Evolutionary conservation across 1,284 basidiomycete species (phyloP), one percentile per base, ranked within the genome.

Genomic region (Stereum hirsutum): DNA sequence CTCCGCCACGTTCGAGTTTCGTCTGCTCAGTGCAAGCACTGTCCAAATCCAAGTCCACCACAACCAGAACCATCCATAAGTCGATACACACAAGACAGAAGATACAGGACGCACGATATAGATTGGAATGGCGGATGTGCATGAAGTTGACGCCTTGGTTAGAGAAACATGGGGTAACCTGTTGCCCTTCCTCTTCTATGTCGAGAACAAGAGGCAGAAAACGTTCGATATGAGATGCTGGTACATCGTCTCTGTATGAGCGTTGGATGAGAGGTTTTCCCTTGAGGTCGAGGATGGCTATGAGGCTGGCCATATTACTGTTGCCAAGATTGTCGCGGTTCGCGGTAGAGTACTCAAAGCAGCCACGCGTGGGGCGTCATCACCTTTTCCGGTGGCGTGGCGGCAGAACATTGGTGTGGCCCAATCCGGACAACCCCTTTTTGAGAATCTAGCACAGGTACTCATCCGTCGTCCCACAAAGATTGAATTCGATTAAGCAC

Each of bases 201-300:
- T 99, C 96, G 41, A 98, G 81, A 32, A 98, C 71, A 30, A 97
- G 78, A 0, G 96, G 96, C 33, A 99, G 74, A 64, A 99, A 99
- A 39, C 85, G 80, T 59, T 99, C 95, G 51, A 99, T 83, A 47
- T 86, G 86, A 0, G 90, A 80, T 0, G 89, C 57, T 0, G 91
- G 79, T 0, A 99, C 89, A 68, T 99, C 96, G 64, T 99, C 96
- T 42, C 94, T 78, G 68, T 99, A 99, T 0, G 90, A 89, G n/a
- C 95, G 76, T 62, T 98, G 95, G 54, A 99, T 99, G 45, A 99
- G 78, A 24, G 94, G 91, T 66, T 99, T 99, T 57, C 95, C 95
- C 72, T 98, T 98, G 64, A 99, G 80, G 65, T 99, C 95, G 57
- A 97, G 85, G 56, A 99, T 96, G 37, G 95, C 92, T 52, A 98